Evolutionary conservation across 2,329 filamentous ascomycete genomes (phyloP).

Genomic region (Coniochaeta sp.): DNA sequence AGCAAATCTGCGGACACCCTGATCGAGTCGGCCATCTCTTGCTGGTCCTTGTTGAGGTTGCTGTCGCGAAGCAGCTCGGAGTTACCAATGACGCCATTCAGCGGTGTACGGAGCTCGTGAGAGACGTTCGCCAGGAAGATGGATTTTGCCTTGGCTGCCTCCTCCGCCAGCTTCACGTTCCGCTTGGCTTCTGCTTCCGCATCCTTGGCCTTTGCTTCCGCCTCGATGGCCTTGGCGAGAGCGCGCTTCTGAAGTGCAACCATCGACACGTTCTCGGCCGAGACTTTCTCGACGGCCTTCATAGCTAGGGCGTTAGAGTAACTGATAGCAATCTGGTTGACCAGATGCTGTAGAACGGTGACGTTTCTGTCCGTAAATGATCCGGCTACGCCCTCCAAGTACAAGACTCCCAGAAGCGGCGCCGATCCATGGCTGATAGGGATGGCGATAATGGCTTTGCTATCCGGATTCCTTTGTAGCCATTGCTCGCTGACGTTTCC

Average conservation of each 20-base stretch:
- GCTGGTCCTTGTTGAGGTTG: slow-evolving; percentile 65
- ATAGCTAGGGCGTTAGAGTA: slow-evolving; percentile 62
- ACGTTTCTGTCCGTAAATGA: slow-evolving; percentile 71
- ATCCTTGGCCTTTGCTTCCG: slow-evolving; percentile 68
- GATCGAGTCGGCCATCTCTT: slow-evolving; percentile 83
- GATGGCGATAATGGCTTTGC: slow-evolving; percentile 72
- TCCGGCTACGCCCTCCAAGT: slow-evolving; percentile 67
- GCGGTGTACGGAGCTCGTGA: slow-evolving; percentile 73
- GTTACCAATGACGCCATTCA: slow-evolving; percentile 86
- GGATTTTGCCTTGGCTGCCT: slow-evolving; percentile 75
- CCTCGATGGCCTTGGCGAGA: slow-evolving; percentile 62
- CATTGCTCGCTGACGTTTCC: slow-evolving; percentile 67
- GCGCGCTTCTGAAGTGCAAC: slow-evolving; percentile 69
- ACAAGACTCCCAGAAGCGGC: slow-evolving; percentile 64
- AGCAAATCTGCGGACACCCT: slow-evolving; percentile 79
- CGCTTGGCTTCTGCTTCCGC: slow-evolving; percentile 71
- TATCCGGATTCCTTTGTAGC: slow-evolving; percentile 59
- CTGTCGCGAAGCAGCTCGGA: slow-evolving; percentile 77
- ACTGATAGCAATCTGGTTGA: slow-evolving; percentile 71
- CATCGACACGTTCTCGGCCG: slow-evolving; percentile 72
- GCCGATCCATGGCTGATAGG: slow-evolving; percentile 69
- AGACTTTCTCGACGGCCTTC: slow-evolving; percentile 69
- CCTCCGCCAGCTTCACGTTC: slow-evolving; percentile 75
- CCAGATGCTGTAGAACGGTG: slow-evolving; percentile 60
- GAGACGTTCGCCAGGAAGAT: slow-evolving; percentile 77